These are phyloP conservation scores for Pestalotiopsis sp. DNA, from an alignment of 2,329 filamentous ascomycete species.

Conservation along the genomic window DNA sequence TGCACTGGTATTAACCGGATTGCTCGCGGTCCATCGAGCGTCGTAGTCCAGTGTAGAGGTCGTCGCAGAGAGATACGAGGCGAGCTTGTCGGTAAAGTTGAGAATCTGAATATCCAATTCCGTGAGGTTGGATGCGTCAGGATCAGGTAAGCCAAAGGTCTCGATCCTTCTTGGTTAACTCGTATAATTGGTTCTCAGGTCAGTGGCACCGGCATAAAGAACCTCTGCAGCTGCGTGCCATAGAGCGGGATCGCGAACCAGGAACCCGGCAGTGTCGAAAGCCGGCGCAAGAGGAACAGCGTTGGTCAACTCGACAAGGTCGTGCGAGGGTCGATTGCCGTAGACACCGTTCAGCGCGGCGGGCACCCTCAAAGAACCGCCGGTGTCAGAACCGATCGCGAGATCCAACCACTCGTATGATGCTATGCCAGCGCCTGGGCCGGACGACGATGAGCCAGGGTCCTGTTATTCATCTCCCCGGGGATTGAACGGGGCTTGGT, in stretches of 20 bases:
- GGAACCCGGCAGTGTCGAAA: conserved; percentile 1
- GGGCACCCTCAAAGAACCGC: conserved; percentile 16
- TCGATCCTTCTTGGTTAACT: neutral
- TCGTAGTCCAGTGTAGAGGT: too few relatives aligned
- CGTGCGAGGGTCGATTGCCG: neutral
- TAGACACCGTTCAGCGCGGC: neutral
- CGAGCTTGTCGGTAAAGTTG: too few relatives aligned
- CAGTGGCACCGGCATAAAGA: neutral
- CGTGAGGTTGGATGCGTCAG: too few relatives aligned
- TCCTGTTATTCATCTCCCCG: neutral
- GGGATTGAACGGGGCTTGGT: conserved; percentile 44
- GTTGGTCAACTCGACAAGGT: neutral
- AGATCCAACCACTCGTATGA: conserved; percentile 49
- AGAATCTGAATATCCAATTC: too few relatives aligned
- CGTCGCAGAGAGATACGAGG: too few relatives aligned
- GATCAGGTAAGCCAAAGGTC: neutral
- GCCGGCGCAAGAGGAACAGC: neutral
- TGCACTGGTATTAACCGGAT: neutral
- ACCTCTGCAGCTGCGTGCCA: neutral
- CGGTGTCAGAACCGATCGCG: conserved; percentile 47
- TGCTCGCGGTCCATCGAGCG: too few relatives aligned
- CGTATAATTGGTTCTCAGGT: neutral
- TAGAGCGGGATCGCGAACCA: neutral
- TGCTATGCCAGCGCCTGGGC: conserved; percentile 27
- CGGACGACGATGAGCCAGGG: neutral